Evolutionary conservation across 2,329 filamentous ascomycete species (phyloP).

Genomic region (Colletotrichum zoysiae): DNA sequence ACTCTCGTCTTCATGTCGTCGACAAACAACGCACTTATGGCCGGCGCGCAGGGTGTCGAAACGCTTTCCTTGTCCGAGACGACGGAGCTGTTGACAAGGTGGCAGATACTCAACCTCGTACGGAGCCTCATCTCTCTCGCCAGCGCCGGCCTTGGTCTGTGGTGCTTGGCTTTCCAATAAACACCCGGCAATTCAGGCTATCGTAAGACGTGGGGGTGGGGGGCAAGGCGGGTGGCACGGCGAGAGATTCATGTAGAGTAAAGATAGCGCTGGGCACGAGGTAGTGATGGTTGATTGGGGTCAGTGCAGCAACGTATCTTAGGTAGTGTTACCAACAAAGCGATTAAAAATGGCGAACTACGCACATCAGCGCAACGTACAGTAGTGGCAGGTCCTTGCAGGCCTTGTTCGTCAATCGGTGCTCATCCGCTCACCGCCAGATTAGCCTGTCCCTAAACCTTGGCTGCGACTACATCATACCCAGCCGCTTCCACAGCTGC

Average conservation of each 20-base stretch:
- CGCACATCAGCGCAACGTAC: conserved; percentile 19
- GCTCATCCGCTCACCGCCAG: conserved; percentile 35
- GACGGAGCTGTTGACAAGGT: conserved; percentile 37
- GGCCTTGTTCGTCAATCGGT: conserved; percentile 24
- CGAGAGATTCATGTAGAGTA: conserved; percentile 25
- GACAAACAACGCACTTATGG: conserved; percentile 52
- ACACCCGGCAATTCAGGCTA: not conserved
- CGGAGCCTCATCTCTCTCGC: conserved; percentile 35
- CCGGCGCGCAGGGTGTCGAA: conserved; percentile 37
- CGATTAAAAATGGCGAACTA: conserved; percentile 11
- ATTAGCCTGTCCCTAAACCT: conserved; percentile 25
- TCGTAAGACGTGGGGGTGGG: conserved; percentile 12
- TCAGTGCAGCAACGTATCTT: conserved; percentile 1
- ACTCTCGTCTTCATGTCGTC: conserved; percentile 53
- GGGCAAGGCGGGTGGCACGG: conserved; percentile 14
- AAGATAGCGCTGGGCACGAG: conserved; percentile 18
- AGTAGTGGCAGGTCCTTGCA: conserved; percentile 26
- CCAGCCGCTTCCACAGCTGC: conserved; percentile 9
- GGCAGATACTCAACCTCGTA: conserved; percentile 38
- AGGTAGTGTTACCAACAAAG: conserved; percentile 3
- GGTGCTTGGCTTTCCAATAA: conserved; percentile 28
- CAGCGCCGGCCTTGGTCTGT: conserved; percentile 33
- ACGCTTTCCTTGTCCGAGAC: conserved; percentile 30
- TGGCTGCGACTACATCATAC: conserved; percentile 38
- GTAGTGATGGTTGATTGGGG: conserved; percentile 5